phyloP scores from a whole-genome alignment of 2,329 filamentous ascomycete species.

The Orbilia ellipsospora region DNA sequence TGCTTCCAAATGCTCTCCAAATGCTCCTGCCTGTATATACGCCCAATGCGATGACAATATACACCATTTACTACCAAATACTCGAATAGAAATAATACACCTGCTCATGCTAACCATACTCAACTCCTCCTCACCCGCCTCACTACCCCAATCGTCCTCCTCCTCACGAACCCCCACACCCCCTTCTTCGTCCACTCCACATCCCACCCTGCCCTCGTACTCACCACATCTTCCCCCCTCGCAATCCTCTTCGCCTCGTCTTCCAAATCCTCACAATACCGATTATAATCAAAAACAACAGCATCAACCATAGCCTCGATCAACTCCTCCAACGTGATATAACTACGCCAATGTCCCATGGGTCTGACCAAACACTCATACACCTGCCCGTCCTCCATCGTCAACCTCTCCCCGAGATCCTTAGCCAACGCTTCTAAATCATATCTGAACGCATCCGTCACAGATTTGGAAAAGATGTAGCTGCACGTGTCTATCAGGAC shows the following conservation, averaged over 20 bases:
- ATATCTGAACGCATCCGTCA: background rate
- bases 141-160: background rate
- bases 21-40: too few relatives aligned
- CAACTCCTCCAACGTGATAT: slow-evolving; percentile 23
- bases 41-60: too few relatives aligned
- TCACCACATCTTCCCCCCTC: background rate
- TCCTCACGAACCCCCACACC: background rate
- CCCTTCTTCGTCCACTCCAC: background rate
- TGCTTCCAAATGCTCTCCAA: too few relatives aligned
- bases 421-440: slow-evolving; percentile 4
- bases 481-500: slow-evolving; percentile 15
- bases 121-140: background rate
- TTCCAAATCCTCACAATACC: background rate
- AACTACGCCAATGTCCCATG: background rate
- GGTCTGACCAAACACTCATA: background rate
- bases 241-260: background rate
- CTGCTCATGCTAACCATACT: too few relatives aligned
- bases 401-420: background rate
- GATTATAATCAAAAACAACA: slow-evolving; percentile 20
- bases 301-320: slow-evolving; percentile 12
- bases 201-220: background rate
- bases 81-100: too few relatives aligned
- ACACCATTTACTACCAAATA: too few relatives aligned
- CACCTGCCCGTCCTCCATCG: slow-evolving; percentile 12
- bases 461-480: slow-evolving; percentile 10